A percentile compares a stretch with the other conserved stretches of the same genome.
These are phyloP conservation scores for Cadophora gregata DNA, from an alignment of 2,329 filamentous ascomycete genomes.

Conservation along the genomic window DNA sequence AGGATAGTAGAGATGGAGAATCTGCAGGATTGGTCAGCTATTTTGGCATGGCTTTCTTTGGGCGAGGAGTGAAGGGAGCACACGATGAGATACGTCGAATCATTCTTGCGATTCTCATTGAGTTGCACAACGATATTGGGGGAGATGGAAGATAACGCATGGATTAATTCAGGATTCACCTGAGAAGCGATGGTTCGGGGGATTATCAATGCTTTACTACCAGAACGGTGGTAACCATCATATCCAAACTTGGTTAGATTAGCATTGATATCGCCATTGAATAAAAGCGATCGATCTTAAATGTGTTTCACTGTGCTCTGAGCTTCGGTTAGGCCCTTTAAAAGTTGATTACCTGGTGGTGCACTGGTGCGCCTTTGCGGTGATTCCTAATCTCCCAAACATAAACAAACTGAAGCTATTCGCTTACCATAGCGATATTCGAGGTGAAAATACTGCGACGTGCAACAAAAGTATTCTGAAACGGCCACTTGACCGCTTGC, in stretches of 20 bases:
- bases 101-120: not conserved
- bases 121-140: not conserved
- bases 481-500: no score
- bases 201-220: not conserved
- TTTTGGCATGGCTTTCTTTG: not conserved
- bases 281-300: not conserved
- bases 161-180: not conserved
- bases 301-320: not conserved
- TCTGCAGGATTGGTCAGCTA: not conserved
- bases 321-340: no score
- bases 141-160: not conserved
- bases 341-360: not conserved
- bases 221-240: not conserved
- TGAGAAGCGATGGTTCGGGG: no score
- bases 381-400: not conserved
- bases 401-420: not conserved
- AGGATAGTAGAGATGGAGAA: not conserved
- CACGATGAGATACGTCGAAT: not conserved
- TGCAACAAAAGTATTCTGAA: not conserved
- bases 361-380: not conserved
- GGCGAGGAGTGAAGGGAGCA: not conserved
- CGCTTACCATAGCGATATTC: not conserved
- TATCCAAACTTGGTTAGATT: slow-evolving; percentile 1
- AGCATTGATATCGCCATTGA: not conserved
- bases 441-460: not conserved